Percentiles rank a stretch among this genome's conserved stretches.
Conservation (phyloP, 2,329 filamentous ascomycete genomes). For the Elsinoe ampelina region DNA sequence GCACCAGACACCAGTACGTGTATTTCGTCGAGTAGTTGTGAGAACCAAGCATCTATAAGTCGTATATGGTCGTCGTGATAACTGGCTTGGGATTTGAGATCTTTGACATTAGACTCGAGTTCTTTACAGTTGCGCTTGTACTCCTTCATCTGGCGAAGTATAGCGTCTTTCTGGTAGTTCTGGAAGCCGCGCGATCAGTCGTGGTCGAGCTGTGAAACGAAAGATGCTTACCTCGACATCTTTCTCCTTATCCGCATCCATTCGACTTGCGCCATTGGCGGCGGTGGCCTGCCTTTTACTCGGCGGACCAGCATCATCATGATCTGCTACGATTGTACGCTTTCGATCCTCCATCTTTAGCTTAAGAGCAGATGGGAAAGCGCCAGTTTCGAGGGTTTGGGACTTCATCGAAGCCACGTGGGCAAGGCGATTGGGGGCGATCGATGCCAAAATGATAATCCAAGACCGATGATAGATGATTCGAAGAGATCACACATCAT, state of each 20-base stretch:
- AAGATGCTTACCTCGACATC: conserved; percentile 60
- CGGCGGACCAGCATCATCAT: conserved; percentile 77
- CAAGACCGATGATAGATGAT: neutral
- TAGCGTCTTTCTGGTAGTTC: conserved; percentile 92
- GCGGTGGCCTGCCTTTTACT: conserved; percentile 74
- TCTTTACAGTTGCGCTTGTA: conserved; percentile 85
- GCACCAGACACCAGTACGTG: conserved; percentile 29
- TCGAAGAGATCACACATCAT: neutral
- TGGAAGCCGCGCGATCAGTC: conserved; percentile 32
- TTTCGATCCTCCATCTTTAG: conserved; percentile 99
- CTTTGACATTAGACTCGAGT: conserved; percentile 70
- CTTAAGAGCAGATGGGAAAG: conserved; percentile 68
- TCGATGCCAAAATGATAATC: neutral
- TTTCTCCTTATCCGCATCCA: conserved; percentile 56
- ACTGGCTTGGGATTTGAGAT: conserved; percentile 65
- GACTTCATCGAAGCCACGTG: conserved; percentile 72
- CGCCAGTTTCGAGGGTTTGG: conserved; percentile 63
- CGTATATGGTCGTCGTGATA: conserved; percentile 91
- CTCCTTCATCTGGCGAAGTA: conserved; percentile 94
- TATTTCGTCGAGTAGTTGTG: conserved; percentile 49
- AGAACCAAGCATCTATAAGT: conserved; percentile 86
- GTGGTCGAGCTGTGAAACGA: neutral
- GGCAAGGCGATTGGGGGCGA: neutral
- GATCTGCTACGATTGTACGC: conserved; percentile 71
- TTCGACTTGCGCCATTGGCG: conserved; percentile 66